Base-by-base conservation (phyloP, 2,329 filamentous ascomycete genomes). In the Grosmannia serpens region DNA sequence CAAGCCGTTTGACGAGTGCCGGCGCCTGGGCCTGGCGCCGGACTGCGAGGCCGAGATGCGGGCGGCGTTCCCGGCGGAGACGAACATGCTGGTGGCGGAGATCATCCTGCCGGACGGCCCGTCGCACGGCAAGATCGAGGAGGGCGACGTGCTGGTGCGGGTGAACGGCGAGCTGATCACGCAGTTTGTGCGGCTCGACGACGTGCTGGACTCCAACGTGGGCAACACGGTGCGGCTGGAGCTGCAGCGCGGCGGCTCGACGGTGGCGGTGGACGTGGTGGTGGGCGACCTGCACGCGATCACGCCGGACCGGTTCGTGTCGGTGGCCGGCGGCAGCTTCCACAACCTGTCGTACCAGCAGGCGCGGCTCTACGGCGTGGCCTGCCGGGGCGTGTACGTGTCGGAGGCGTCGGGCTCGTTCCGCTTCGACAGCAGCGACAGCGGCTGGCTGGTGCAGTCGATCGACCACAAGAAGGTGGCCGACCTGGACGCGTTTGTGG, bases 271-370 rank as follows among this genome's bases (percentile, higher is more conserved):
- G 17, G 86, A 94, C 60, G 81, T 97, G 58, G 75, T 84, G 56
- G 91, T 97, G 51, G 91, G 89, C 54, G 89, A 99, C 69, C 79
- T 99, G 62, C 94, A 99, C 75, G 82, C 82, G 59, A 99, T 99
- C 70, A 97, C 94, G 3, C 94, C 95, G 17, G 91, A 96, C 73
- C 87, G 91, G 61, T 99, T 97, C 69, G 88, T 97, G 57, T 89
- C 91, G 5, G 92, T 97, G 50, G 89, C 91, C 49, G 95, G 94
- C 24, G 94, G 86, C 27, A 92, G 91, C 60, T 97, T 99, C 77
- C 95, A 99, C 74, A 84, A 95, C 69, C 77, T 99, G 22, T 99
- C 95, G 1, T 99, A 99, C 71, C 94, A 99, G 69, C 91, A 97
- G 73, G 91, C 94, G n/a, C 86, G 94, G 11, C 81, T 96, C 5